A percentile compares a stretch with the other conserved stretches of the same genome.
These are phyloP conservation scores for Tolypocladium ophioglossoides DNA, from an alignment of 2,329 filamentous ascomycete species.

Conservation along the genomic window DNA sequence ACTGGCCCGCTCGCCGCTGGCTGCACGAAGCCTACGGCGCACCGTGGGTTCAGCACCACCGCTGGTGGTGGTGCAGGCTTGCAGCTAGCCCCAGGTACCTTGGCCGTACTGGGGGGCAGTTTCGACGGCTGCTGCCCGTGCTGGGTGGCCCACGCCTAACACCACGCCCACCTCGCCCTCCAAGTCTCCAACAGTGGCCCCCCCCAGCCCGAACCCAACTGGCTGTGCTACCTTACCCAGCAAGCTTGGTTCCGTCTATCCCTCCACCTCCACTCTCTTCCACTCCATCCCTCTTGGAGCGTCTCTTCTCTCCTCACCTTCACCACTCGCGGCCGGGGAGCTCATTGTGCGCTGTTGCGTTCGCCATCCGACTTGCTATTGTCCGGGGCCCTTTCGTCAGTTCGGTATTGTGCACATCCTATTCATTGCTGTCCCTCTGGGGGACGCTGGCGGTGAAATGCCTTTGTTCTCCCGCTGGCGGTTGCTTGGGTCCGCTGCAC, in stretches of 20 bases:
- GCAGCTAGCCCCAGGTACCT: background rate
- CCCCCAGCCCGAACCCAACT: background rate
- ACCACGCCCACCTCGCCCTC: background rate
- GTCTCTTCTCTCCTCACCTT: constrained; percentile 1
- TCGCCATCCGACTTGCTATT: constrained; percentile 10
- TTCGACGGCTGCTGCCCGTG: constrained; percentile 1
- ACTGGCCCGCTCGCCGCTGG: no score
- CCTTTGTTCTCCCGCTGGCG: constrained; percentile 6
- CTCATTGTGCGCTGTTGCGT: constrained; percentile 9
- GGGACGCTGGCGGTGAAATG: constrained; percentile 8
- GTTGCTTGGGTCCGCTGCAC: background rate
- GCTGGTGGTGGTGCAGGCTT: no score
- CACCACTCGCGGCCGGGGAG: background rate
- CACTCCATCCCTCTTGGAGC: constrained; percentile 1
- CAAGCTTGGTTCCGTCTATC: no score
- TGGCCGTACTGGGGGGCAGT: background rate
- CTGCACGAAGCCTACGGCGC: no score
- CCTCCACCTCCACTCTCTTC: constrained; percentile 2
- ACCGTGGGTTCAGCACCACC: background rate
- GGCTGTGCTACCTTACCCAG: background rate
- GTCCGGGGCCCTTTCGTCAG: constrained; percentile 3
- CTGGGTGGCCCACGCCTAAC: background rate
- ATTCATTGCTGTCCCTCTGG: constrained; percentile 11
- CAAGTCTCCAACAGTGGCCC: background rate
- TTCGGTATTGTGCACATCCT: constrained; percentile 6